These are phyloP conservation scores for Tuber indicum DNA, from an alignment of 495 filamentous ascomycete genomes.

Conservation along the genomic window DNA sequence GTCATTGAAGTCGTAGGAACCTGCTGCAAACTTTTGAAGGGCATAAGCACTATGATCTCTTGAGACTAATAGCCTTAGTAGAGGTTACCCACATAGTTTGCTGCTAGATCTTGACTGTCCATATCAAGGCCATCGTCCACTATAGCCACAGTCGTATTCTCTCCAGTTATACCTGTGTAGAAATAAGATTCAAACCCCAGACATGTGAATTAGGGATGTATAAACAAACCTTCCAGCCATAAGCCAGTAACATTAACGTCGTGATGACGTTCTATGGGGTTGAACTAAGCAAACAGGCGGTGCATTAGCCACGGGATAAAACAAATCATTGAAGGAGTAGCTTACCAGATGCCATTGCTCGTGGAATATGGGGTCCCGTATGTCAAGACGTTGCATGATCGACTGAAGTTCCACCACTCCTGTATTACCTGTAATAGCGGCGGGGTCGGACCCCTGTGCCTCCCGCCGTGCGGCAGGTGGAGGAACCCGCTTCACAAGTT, in stretches of 20 bases:
- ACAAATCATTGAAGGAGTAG: neutral
- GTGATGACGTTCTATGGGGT: conserved; percentile 71
- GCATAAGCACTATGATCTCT: neutral
- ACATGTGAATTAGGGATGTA: neutral
- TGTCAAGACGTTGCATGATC: conserved; percentile 49
- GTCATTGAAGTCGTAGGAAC: conserved; percentile 95
- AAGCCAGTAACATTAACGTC: conserved; percentile 91
- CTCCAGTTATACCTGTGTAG: conserved; percentile 61
- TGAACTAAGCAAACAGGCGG: conserved; percentile 49
- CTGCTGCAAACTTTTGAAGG: conserved; percentile 66
- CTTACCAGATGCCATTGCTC: conserved; percentile 83
- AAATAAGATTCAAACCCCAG: conserved; percentile 7
- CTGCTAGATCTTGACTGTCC: conserved; percentile 89
- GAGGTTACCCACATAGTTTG: conserved; percentile 52
- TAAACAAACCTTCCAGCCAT: conserved; percentile 63
- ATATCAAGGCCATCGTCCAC: conserved; percentile 96
- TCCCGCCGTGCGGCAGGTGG: conserved; percentile 44
- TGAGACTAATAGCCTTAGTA: neutral
- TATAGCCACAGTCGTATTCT: conserved; percentile 82
- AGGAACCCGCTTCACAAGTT: conserved; percentile 68
- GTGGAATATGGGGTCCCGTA: conserved; percentile 80
- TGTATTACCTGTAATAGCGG: neutral
- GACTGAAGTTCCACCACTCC: conserved; percentile 10
- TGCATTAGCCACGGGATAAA: neutral
- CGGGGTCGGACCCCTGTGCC: neutral